phyloP scores from a whole-genome alignment of 495 filamentous ascomycete species.

The Corynascus novoguineensis region DNA sequence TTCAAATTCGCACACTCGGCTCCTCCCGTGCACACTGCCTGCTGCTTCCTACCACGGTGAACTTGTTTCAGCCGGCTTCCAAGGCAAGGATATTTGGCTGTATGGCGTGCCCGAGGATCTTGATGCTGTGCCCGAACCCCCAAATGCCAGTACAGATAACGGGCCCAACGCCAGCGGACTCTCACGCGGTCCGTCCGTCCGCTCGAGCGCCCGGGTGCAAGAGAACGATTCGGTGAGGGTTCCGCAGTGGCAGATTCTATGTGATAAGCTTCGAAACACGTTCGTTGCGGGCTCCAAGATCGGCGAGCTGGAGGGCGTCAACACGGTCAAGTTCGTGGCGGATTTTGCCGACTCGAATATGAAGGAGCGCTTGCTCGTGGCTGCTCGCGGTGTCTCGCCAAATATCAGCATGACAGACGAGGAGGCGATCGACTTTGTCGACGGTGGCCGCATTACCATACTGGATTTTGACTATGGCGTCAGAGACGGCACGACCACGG shows the following conservation, averaged over 20 bases:
- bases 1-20: conserved; percentile 36
- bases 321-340: conserved; percentile 58
- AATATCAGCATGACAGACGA: conserved; percentile 56
- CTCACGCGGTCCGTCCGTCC: conserved; percentile 34
- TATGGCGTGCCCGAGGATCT: conserved; percentile 75
- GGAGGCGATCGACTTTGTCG: conserved; percentile 70
- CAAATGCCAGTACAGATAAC: conserved; percentile 26
- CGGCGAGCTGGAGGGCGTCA: conserved; percentile 50
- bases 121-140: conserved; percentile 47
- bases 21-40: conserved; percentile 63
- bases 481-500: conserved; percentile 48
- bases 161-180: conserved; percentile 24
- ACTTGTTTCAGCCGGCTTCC: conserved; percentile 70
- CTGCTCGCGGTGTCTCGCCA: conserved; percentile 68
- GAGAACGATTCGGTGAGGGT: conserved; percentile 37
- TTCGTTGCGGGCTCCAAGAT: conserved; percentile 57
- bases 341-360: conserved; percentile 39
- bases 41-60: conserved; percentile 62
- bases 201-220: conserved; percentile 32
- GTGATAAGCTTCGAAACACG: conserved; percentile 59
- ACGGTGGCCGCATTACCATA: conserved; percentile 72
- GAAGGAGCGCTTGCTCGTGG: conserved; percentile 61
- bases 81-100: conserved; percentile 67
- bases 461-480: conserved; percentile 66
- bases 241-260: conserved; percentile 65